Percentiles rank a stretch among this genome's conserved stretches.
Conservation (phyloP, 768 basidiomycete genomes). For the Rhizopogon sp. region DNA sequence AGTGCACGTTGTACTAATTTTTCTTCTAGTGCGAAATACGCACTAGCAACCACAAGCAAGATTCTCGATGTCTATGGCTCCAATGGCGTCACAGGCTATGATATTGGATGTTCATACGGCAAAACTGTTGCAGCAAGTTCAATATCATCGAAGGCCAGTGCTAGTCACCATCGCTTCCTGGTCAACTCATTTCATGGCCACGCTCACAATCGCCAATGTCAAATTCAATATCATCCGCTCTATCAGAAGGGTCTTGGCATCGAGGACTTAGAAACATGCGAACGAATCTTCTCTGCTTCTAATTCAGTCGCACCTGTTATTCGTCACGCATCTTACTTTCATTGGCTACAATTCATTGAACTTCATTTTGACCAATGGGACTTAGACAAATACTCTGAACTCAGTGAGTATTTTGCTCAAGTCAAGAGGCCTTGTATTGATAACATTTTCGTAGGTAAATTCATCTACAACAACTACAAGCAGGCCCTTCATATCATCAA, state of each 20-base stretch:
- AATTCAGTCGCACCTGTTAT: constrained; percentile 5
- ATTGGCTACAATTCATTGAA: constrained; percentile 9
- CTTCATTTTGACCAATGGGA: constrained; percentile 7
- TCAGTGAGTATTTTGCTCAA: background rate
- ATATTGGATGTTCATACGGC: constrained; percentile 24
- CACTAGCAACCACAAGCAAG: constrained; percentile 11
- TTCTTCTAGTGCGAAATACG: background rate
- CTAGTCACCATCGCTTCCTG: constrained; percentile 3
- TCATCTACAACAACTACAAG: constrained; percentile 12
- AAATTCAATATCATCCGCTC: constrained; percentile 10
- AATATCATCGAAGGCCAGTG: constrained; percentile 5
- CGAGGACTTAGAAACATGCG: constrained; percentile 15
- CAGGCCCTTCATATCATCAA: constrained; percentile 12
- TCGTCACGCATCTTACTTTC: constrained; percentile 9
- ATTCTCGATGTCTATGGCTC: constrained; percentile 16
- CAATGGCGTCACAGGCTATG: constrained; percentile 13
- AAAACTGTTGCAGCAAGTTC: constrained; percentile 13
- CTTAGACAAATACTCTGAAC: background rate
- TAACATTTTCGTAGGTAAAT: background rate
- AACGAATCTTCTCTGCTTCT: constrained; percentile 10
- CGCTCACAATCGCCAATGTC: constrained; percentile 14
- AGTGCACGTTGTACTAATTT: background rate
- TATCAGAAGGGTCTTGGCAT: constrained; percentile 10
- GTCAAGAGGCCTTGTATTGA: too few relatives aligned
- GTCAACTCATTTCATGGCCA: constrained; percentile 18